Conservation (phyloP, 139 green algal species). For the Micromonas commoda region DNA sequence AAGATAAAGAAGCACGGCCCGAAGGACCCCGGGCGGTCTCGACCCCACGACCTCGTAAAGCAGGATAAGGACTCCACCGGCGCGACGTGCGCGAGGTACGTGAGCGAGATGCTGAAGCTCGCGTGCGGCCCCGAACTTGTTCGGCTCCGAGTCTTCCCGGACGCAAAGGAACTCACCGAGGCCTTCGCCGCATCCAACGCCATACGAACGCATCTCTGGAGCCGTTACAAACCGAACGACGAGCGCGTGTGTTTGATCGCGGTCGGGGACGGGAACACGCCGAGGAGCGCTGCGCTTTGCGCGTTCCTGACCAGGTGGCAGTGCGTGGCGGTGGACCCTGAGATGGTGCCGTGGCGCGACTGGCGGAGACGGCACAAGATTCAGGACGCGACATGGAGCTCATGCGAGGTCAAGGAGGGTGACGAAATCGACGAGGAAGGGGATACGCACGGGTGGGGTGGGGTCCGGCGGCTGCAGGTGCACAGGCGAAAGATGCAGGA, state of each 20-base stretch:
- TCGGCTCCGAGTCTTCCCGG: background rate
- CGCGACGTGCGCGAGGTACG: background rate
- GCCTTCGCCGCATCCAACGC: slow-evolving; percentile 6
- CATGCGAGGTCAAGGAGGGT: too few species aligned
- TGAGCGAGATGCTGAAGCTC: background rate
- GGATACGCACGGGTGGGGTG: background rate
- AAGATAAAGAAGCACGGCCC: background rate
- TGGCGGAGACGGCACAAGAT: too few species aligned
- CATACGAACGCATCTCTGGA: background rate
- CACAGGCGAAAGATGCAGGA: background rate
- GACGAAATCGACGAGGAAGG: background rate
- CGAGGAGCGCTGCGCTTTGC: background rate
- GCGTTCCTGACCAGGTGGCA: background rate
- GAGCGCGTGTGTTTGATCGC: background rate
- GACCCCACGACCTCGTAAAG: too few species aligned
- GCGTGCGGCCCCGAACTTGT: background rate
- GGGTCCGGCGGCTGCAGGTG: background rate
- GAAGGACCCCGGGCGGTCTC: background rate
- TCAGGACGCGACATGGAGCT: too few species aligned
- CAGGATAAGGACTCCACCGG: too few species aligned
- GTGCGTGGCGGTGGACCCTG: slow-evolving; percentile 1
- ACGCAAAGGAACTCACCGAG: background rate
- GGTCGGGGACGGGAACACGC: background rate
- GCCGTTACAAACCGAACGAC: background rate
- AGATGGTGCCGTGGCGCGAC: too few species aligned